Conservation (phyloP, 2,329 filamentous ascomycete species). For the Chaetoscypha palmicola region DNA sequence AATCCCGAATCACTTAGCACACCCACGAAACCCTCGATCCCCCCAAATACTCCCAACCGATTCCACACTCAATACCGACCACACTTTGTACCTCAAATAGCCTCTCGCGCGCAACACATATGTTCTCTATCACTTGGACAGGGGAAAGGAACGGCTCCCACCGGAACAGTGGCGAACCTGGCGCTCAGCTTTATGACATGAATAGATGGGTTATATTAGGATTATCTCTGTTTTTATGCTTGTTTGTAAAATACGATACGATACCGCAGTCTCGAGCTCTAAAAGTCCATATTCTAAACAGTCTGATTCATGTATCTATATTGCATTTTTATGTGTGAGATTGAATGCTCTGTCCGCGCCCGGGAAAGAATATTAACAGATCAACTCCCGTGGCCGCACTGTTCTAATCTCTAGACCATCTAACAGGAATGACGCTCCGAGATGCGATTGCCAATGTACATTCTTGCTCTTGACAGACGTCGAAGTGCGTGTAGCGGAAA, state of each 20-base stretch:
- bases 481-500: too few relatives aligned
- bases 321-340: too few relatives aligned
- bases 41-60: neutral
- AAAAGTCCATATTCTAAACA: too few relatives aligned
- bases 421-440: too few relatives aligned
- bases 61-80: neutral
- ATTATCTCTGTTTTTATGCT: neutral
- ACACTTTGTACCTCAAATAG: neutral
- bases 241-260: slow-evolving; percentile 3
- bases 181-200: slow-evolving; percentile 1
- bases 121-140: slow-evolving; percentile 2
- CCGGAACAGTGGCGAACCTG: neutral
- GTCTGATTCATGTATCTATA: too few relatives aligned
- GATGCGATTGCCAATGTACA: too few relatives aligned
- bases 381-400: too few relatives aligned
- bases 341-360: too few relatives aligned
- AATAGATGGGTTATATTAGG: slow-evolving; percentile 3
- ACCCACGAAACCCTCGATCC: neutral
- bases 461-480: too few relatives aligned
- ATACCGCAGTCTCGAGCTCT: too few relatives aligned
- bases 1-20: neutral
- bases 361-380: too few relatives aligned
- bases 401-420: too few relatives aligned
- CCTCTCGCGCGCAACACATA: neutral
- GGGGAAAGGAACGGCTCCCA: neutral